Evolutionary conservation across 208 protist species (phyloP).

Genomic region (Kentomonas sorsogonicus): DNA sequence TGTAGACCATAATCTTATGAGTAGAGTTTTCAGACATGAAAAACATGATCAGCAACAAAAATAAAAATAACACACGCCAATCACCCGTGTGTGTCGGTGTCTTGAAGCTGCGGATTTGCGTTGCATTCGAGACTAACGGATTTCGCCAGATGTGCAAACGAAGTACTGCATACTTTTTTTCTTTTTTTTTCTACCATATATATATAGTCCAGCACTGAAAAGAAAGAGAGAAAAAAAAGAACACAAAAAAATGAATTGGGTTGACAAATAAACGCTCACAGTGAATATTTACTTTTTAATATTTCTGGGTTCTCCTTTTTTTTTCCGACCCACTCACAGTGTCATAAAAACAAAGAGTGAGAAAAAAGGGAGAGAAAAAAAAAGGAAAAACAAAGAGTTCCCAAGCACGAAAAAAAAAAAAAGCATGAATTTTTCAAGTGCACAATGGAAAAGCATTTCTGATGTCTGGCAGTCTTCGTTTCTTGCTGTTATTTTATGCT

Average conservation of each 20-base stretch:
- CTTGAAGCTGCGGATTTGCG: no score
- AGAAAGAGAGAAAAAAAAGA: constrained; percentile 6
- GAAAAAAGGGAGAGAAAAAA: no score
- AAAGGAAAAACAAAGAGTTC: neutral
- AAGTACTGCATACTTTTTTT: constrained; percentile 15
- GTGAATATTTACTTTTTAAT: neutral
- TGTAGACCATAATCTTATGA: no score
- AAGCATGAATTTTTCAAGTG: neutral
- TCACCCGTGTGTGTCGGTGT: no score
- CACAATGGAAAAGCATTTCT: neutral
- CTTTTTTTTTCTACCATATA: constrained; percentile 8
- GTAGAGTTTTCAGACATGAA: no score
- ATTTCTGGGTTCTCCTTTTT: neutral
- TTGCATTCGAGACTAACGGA: no score
- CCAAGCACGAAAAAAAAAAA: neutral
- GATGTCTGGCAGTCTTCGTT: neutral
- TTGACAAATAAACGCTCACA: no score
- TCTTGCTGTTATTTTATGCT: neutral
- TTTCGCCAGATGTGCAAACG: neutral
- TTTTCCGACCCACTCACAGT: neutral
- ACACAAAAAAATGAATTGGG: neutral
- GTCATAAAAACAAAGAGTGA: neutral
- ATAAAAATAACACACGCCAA: no score
- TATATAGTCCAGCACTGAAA: neutral
- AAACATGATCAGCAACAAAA: no score